Conservation (phyloP, 2,329 filamentous ascomycete genomes). For the Trichoderma citrinoviride region DNA sequence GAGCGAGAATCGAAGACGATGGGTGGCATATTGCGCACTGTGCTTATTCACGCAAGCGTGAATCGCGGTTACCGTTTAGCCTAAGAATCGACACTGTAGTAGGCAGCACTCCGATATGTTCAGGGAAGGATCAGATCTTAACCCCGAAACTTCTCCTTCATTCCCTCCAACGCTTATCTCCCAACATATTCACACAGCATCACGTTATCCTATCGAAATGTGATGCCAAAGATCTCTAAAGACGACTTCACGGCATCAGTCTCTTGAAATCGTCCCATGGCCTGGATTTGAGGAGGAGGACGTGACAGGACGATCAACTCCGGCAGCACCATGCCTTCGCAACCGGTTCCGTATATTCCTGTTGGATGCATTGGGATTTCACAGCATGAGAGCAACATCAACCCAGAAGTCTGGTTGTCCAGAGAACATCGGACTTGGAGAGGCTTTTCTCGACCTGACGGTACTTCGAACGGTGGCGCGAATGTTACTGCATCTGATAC, state of each 20-base stretch:
- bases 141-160: background rate
- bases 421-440: conserved; percentile 10
- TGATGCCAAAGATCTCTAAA: background rate
- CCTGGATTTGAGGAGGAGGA: background rate
- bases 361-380: conserved; percentile 40
- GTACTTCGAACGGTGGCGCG: background rate
- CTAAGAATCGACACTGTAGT: background rate
- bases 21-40: background rate
- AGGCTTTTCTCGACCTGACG: background rate
- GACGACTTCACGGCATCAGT: too few relatives aligned
- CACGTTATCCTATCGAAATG: background rate
- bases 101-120: conserved; percentile 8
- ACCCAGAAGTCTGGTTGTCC: conserved; percentile 22
- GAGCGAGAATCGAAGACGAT: background rate
- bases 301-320: background rate
- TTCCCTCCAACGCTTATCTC: background rate
- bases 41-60: background rate
- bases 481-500: conserved; percentile 29
- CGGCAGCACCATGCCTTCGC: conserved; percentile 23
- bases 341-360: conserved; percentile 38
- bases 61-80: background rate
- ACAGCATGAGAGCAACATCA: conserved; percentile 23
- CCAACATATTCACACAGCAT: background rate
- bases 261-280: background rate
- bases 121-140: background rate